phyloP scores from a whole-genome alignment of 2,329 filamentous ascomycete genomes.

The Didymella glomerata region DNA sequence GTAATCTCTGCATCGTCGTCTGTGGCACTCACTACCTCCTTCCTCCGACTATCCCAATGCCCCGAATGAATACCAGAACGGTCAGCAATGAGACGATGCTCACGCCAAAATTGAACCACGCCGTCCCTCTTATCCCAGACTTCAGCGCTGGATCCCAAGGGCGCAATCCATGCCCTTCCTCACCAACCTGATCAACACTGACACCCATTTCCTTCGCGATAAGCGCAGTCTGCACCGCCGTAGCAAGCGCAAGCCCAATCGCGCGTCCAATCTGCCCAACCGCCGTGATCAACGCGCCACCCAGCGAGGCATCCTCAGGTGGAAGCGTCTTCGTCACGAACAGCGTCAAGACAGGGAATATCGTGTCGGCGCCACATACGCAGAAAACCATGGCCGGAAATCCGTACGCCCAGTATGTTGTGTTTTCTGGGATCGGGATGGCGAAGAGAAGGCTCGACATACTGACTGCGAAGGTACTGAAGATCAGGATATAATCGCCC shows the following conservation, averaged over 20 bases:
- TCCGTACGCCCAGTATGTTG: constrained; percentile 73
- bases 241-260: constrained; percentile 71
- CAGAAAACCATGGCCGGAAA: constrained; percentile 72
- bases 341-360: constrained; percentile 71
- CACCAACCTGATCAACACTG: constrained; percentile 39
- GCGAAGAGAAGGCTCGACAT: constrained; percentile 69
- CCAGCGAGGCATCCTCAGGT: constrained; percentile 70
- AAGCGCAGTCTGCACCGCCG: constrained; percentile 70
- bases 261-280: constrained; percentile 71
- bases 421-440: constrained; percentile 66
- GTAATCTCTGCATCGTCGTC: no score
- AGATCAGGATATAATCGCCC: constrained; percentile 65
- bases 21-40: neutral
- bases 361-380: constrained; percentile 72
- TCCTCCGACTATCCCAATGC: constrained; percentile 31
- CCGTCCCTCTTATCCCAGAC: constrained; percentile 49
- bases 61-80: constrained; percentile 42
- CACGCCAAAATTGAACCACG: constrained; percentile 54
- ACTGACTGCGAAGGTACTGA: constrained; percentile 65
- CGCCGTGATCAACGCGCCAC: constrained; percentile 73
- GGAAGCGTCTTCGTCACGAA: constrained; percentile 71
- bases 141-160: constrained; percentile 47
- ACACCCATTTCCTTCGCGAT: constrained; percentile 39
- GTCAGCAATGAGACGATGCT: constrained; percentile 45
- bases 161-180: constrained; percentile 27